Evolutionary conservation across 2,329 filamentous ascomycete species (phyloP).

Genomic region (Talaromyces sp.): DNA sequence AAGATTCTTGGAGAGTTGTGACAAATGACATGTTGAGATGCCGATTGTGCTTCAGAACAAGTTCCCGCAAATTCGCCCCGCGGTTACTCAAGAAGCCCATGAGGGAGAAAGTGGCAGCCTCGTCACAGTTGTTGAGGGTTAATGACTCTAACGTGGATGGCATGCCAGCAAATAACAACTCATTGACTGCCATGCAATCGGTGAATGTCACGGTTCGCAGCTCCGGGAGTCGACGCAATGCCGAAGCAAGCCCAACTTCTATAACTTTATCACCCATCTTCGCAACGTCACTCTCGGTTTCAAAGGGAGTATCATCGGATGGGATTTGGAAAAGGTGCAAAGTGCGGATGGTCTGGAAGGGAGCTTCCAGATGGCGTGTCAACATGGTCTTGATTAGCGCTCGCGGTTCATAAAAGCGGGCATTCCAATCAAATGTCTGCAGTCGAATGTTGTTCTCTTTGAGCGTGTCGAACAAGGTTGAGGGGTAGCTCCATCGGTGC

Average conservation of each 20-base stretch:
- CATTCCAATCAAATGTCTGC: conserved; percentile 53
- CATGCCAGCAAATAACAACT: conserved; percentile 60
- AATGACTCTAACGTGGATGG: conserved; percentile 62
- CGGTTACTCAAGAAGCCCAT: conserved; percentile 59
- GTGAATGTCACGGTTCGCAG: conserved; percentile 67
- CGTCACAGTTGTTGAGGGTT: conserved; percentile 72
- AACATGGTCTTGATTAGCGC: conserved; percentile 44
- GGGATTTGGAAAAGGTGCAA: conserved; percentile 33
- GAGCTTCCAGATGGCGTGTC: conserved; percentile 45
- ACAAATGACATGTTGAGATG: conserved; percentile 72
- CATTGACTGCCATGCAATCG: conserved; percentile 66
- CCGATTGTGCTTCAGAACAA: conserved; percentile 73
- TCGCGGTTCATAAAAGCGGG: conserved; percentile 36
- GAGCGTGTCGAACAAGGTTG: conserved; percentile 60
- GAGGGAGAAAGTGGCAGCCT: conserved; percentile 63
- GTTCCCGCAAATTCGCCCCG: conserved; percentile 59
- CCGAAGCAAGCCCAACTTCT: conserved; percentile 36
- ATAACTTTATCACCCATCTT: conserved; percentile 31
- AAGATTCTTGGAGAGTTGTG: conserved; percentile 57
- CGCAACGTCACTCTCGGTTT: conserved; percentile 26
- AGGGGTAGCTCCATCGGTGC: conserved; percentile 63
- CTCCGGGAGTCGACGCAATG: conserved; percentile 53
- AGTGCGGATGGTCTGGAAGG: conserved; percentile 44
- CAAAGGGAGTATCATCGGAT: conserved; percentile 11
- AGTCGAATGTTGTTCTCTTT: conserved; percentile 43